Evolutionary conservation across 768 basidiomycete species (phyloP), one percentile per base, ranked within the genome.

Genomic region (Tylopilus rubrobrunneus): DNA sequence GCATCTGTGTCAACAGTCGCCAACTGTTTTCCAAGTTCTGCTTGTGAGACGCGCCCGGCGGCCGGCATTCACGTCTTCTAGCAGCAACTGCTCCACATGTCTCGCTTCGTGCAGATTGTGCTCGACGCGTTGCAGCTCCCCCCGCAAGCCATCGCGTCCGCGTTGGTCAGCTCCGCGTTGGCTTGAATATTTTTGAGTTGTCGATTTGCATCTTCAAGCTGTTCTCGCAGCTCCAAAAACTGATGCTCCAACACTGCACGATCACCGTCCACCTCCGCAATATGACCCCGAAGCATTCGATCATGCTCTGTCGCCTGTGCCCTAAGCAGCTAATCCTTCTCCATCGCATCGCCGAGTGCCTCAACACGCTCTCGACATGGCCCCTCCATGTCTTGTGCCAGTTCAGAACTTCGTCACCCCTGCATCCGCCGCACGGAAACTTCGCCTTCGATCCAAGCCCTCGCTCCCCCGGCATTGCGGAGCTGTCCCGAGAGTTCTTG

Each of bases 181-280:
- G 81, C 74, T 12, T 75, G 76, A 11, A 83, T 71, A 37, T 87
- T 84, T 63, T 84, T 85, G 17, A 89, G 65, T 58, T 87, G 81
- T 10, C 79, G 77, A 49, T 83, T 79, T 14, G 78, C 74, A 52
- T 79, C 76, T 51, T 87, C 88, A 47, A 86, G 71, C 8, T 77
- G 76, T 1, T 82, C 82, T 58, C 80, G 79, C 36, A 90, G 72
- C 65, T 90, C 89, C 39, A 80, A 83, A 65, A 89, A 86, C 67
- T 93, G 89, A 47, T 94, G 85, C 70, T 97, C 93, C 44, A 97
- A 75, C 14, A 96, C 92, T 0, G 94, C 93, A 8, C 92, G 82
- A 67, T 98, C 94, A 1, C 93, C 90, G 63, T 97, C 92, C 14
- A 93, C 90, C 69, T 98, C 95, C 3, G 89, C 89, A 51, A 89